Evolutionary conservation across 2,329 filamentous ascomycete species (phyloP).

Genomic region (Pestalotiopsis sp.): DNA sequence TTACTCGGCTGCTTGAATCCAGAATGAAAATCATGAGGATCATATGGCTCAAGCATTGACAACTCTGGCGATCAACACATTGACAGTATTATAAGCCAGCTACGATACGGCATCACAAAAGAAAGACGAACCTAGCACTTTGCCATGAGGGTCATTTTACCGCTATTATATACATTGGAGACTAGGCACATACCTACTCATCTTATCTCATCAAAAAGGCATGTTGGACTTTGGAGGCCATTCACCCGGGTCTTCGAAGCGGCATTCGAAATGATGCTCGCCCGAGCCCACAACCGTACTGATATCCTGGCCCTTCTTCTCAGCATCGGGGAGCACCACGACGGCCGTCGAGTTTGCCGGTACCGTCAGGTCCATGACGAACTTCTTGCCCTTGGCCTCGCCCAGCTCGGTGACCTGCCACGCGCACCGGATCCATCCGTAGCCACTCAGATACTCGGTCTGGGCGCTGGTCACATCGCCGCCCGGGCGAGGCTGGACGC

Average conservation of each 20-base stretch:
- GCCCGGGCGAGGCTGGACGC: constrained; percentile 6
- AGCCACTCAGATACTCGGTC: constrained; percentile 3
- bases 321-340: not conserved
- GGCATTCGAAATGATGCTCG: constrained; percentile 6
- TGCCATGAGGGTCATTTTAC: not conserved
- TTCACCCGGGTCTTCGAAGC: constrained; percentile 1
- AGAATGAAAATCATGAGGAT: no score
- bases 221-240: constrained; percentile 6
- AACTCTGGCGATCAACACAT: no score
- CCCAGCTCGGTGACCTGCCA: not conserved
- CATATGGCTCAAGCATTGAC: no score
- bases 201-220: not conserved
- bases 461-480: constrained; percentile 7
- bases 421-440: constrained; percentile 4
- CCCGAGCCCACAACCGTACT: not conserved
- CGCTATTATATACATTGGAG: not conserved
- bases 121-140: not conserved
- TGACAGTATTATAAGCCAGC: not conserved
- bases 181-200: not conserved
- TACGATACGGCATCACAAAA: not conserved
- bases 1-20: no score
- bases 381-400: not conserved
- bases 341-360: constrained; percentile 3
- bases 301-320: not conserved
- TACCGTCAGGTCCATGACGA: constrained; percentile 4